Evolutionary conservation across 208 protist species (phyloP), one percentile per base, ranked within the genome.

Genomic region (Wallacemonas sp.): DNA sequence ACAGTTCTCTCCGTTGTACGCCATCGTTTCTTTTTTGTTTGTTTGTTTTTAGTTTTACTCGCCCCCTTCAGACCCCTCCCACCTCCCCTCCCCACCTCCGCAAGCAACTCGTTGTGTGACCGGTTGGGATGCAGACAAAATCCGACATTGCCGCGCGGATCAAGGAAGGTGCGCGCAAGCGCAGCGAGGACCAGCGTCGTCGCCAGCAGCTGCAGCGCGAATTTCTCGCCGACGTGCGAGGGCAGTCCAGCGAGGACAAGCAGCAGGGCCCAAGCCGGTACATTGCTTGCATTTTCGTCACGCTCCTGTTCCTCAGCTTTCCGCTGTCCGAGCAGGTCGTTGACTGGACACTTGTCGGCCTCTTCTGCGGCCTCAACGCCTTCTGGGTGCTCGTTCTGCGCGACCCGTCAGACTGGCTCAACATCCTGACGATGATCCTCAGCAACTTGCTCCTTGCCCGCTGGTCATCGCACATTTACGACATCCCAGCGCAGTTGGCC

Each of bases 301-400:
- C 75, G 46, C 79, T 96, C 14, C 36, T 96, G 7, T 93, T 93
- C 42, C 63, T 92, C 10, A 93, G 85, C 49, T 80, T 96, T 57
- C 90, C 90, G 1, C 73, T 96, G 20, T 89, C 85, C 0, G 87
- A 93, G 38, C 76, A 65, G 36, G 73, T 77, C 20, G 79, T 96
- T 3, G 87, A 96, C 61, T 96, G 90, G 87, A 54, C 74, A 23
- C 41, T 92, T 0, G 90, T 93, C 7, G 61, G 65, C 11, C 61
- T 81, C 28, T 82, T 93, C 46, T 54, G 71, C 46, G 52, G 73
- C 1, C 46, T 89, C 14, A 96, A 96, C 59, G 65, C 68, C 8
- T 26, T 79, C 12, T 81, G 82, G 48, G 77, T 72, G 3, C 23
- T 79, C 36, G 63, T 83, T 26, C 67, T 86, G 52, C 61, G 50